Conservation (phyloP, 306 rosid genomes). For the Cicer bijugum region DNA sequence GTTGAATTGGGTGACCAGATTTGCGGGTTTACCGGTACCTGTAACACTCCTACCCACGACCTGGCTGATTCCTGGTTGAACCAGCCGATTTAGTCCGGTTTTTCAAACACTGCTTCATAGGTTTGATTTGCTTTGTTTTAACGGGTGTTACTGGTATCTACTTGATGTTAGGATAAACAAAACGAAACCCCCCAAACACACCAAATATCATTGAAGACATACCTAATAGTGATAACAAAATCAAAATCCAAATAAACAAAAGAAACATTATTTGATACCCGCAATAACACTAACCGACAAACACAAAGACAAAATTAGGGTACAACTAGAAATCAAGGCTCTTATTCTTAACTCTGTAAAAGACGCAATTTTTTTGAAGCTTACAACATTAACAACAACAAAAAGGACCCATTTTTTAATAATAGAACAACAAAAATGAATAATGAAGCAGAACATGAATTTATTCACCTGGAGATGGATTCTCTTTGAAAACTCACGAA, state of each 20-base stretch:
- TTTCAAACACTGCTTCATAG: too few relatives aligned
- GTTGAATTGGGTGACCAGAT: too few relatives aligned
- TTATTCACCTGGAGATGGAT: constrained; percentile 8
- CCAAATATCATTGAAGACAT: background rate
- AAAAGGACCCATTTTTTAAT: background rate
- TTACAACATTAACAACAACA: background rate
- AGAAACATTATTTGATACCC: constrained; percentile 16
- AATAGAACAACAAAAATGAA: background rate
- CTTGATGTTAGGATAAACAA: constrained; percentile 12
- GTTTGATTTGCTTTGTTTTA: background rate
- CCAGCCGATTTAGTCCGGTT: too few relatives aligned
- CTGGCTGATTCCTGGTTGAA: too few relatives aligned
- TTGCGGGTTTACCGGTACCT: too few relatives aligned
- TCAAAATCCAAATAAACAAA: background rate
- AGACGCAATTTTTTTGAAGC: background rate
- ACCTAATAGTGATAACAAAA: background rate
- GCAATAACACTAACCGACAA: background rate
- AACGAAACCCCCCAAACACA: constrained; percentile 8
- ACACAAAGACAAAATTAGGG: background rate
- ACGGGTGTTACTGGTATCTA: background rate
- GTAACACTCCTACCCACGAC: too few relatives aligned
- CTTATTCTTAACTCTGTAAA: background rate
- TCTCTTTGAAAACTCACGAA: background rate
- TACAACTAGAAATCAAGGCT: constrained; percentile 13
- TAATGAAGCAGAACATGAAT: constrained; percentile 3